Conservation (phyloP, 148 eudicot genomes). For the Rhododendron simsii region DNA sequence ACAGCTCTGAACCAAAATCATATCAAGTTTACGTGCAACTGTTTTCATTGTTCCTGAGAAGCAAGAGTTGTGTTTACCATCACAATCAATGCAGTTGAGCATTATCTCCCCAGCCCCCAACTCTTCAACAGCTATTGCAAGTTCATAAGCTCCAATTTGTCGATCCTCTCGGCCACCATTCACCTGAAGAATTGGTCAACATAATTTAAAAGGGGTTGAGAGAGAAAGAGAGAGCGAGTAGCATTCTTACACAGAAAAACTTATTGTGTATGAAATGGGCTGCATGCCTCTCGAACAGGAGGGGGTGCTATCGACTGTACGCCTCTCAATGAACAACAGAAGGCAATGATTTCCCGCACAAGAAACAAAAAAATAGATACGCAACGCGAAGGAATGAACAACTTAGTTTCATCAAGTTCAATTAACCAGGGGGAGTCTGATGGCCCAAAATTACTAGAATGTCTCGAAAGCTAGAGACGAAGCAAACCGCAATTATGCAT, state of each 20-base stretch:
- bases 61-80: slow-evolving; percentile 43
- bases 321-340: not conserved
- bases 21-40: not conserved
- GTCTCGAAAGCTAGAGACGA: not conserved
- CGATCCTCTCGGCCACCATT: slow-evolving; percentile 97
- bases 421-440: not conserved
- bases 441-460: not conserved
- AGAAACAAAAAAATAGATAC: not conserved
- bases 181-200: slow-evolving; percentile 39
- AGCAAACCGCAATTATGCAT: not conserved
- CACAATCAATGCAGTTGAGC: slow-evolving; percentile 94
- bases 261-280: not conserved
- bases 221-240: not conserved
- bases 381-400: not conserved
- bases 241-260: not conserved
- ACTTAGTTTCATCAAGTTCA: not conserved
- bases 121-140: slow-evolving; percentile 96
- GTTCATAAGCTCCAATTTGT: slow-evolving; percentile 96
- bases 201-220: not conserved
- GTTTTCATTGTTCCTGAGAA: not conserved
- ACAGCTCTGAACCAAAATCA: not conserved
- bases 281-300: too few species aligned
- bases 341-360: not conserved
- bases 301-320: too few species aligned
- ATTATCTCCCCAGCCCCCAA: slow-evolving; percentile 98